Evolutionary conservation across 2,329 filamentous ascomycete genomes (phyloP), one percentile per base, ranked within the genome.

Genomic region (Rutstroemia sp.): DNA sequence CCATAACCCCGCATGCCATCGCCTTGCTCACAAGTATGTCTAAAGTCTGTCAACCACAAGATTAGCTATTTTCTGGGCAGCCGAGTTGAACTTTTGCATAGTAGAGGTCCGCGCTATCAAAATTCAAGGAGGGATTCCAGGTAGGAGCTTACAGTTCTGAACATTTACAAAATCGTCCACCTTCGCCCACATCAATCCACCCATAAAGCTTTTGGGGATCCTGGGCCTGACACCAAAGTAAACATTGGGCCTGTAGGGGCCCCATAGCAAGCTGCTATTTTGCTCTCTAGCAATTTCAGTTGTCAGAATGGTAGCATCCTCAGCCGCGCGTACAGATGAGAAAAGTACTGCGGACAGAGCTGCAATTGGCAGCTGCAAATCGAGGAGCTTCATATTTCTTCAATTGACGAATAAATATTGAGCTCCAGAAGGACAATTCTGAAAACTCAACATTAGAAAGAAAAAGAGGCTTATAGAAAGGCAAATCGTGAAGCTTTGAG

Each of bases 21-120:
- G 71, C 94, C 83, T 71, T 99, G 94, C 72, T 97, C 94, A 74
- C 94, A 99, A 0, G 94, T 96, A 71, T 96, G 91, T 62, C 94
- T 85, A 66, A 96, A 87, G 65, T 86, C 90, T 94, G 69, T 2
- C 54, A 25, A 54, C n/a, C 4, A 27, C 10, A 47, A 16, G 42
- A 57, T 67, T 58, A 66, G 60, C 50, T 16, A 25, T n/a, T n/a
- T 39, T 30, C 30, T 10, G 10, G 8, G 16, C 18, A 14, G 14
- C 6, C n/a, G 38, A 4, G 2, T 18, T 16, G 18, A 7, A n/a
- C 14, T 41, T 18, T 2, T 41, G 5, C 14, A 41, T 16, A 41
- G 14, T 7, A 55, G 34, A 30, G 45, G 8, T 39, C 10, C 10
- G 27, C 27, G 8, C 27, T 10, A 10, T 30, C 27, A 30, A 30